These are phyloP conservation scores for Gonapodya prolifera DNA, from an alignment of 192 early-diverging fungal species.

Conservation along the genomic window DNA sequence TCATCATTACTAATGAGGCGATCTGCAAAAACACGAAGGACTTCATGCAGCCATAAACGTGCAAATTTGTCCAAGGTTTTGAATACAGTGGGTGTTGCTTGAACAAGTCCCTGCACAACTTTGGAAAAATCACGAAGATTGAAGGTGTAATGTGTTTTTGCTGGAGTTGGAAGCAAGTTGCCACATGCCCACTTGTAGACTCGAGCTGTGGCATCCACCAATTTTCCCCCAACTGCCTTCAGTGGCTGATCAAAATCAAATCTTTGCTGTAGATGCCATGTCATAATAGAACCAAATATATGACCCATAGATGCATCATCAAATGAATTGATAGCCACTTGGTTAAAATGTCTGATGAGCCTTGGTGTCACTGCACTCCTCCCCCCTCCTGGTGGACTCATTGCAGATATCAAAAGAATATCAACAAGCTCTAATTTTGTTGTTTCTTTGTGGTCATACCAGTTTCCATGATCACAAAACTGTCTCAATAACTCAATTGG, in stretches of 20 bases:
- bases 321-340: conserved; percentile 37
- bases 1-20: conserved; percentile 42
- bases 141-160: conserved; percentile 49
- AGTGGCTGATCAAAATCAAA: conserved; percentile 28
- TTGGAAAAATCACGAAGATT: conserved; percentile 45
- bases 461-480: conserved; percentile 48
- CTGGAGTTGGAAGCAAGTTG: conserved; percentile 42
- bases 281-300: conserved; percentile 41
- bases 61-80: conserved; percentile 27
- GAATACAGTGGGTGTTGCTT: conserved; percentile 20
- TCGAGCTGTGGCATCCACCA: conserved; percentile 35
- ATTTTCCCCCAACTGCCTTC: conserved; percentile 18
- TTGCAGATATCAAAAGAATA: conserved; percentile 44
- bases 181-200: conserved; percentile 36
- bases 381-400: conserved; percentile 48
- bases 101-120: conserved; percentile 39
- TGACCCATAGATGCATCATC: conserved; percentile 32
- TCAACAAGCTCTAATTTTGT: conserved; percentile 28
- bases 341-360: conserved; percentile 45
- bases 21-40: conserved; percentile 41
- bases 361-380: conserved; percentile 36
- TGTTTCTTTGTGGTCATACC: conserved; percentile 27
- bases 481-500: conserved; percentile 47
- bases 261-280: conserved; percentile 37
- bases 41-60: conserved; percentile 45